Evolutionary conservation across 2,329 filamentous ascomycete species (phyloP).

Genomic region (Ambrosiella xylebori): DNA sequence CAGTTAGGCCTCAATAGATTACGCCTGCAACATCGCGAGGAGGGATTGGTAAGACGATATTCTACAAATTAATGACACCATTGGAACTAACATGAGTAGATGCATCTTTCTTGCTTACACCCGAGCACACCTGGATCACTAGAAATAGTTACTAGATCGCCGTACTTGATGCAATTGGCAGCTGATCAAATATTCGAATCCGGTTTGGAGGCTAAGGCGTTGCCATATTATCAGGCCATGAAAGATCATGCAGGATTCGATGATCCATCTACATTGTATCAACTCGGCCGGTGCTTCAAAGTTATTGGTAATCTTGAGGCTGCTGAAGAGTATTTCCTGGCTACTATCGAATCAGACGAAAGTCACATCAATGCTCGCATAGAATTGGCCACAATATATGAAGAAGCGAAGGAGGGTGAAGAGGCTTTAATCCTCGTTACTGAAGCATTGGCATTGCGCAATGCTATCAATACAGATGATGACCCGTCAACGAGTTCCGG

Average conservation of each 20-base stretch:
- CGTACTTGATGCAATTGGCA: slow-evolving; percentile 61
- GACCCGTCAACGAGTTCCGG: slow-evolving; percentile 50
- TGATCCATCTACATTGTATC: slow-evolving; percentile 35
- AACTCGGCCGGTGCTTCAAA: slow-evolving; percentile 52
- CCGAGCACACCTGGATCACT: slow-evolving; percentile 27
- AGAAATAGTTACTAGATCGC: slow-evolving; percentile 34
- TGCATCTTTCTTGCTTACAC: slow-evolving; percentile 54
- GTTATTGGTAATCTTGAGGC: slow-evolving; percentile 43
- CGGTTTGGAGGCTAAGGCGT: slow-evolving; percentile 24
- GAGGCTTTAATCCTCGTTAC: slow-evolving; percentile 62
- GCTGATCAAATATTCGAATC: slow-evolving; percentile 30
- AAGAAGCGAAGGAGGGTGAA: slow-evolving; percentile 53
- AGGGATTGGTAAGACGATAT: slow-evolving; percentile 48
- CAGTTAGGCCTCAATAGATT: slow-evolving; percentile 76
- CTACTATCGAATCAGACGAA: slow-evolving; percentile 54
- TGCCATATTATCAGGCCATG: slow-evolving; percentile 40
- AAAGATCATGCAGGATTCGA: slow-evolving; percentile 29
- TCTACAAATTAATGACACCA: neutral
- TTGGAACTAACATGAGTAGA: slow-evolving; percentile 13
- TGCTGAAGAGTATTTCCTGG: slow-evolving; percentile 62
- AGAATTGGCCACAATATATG: slow-evolving; percentile 70
- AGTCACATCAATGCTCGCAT: slow-evolving; percentile 60
- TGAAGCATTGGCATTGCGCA: slow-evolving; percentile 52
- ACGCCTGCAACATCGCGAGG: slow-evolving; percentile 46
- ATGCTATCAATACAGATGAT: slow-evolving; percentile 39